A percentile compares a stretch with the other conserved stretches of the same genome.
Evolutionary conservation across 2,329 filamentous ascomycete species (phyloP).

Genomic region (Coniochaeta sp.): DNA sequence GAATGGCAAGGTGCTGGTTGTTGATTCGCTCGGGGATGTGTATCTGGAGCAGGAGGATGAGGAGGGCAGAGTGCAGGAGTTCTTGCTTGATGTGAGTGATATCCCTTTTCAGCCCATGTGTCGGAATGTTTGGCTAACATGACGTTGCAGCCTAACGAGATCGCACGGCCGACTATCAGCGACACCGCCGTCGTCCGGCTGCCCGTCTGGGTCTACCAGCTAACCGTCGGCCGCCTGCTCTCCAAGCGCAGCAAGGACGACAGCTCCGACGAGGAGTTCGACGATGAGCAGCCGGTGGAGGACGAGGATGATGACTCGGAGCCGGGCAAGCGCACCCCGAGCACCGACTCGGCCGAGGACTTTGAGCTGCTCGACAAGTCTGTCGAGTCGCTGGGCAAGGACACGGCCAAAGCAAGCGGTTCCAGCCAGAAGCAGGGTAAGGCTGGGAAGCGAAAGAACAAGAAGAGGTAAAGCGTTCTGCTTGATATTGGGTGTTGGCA

Average conservation of each 20-base stretch:
- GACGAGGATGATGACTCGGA: slow-evolving; percentile 39
- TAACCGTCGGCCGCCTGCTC: slow-evolving; percentile 44
- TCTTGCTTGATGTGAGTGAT: slow-evolving; percentile 74
- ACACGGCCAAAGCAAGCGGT: slow-evolving; percentile 42
- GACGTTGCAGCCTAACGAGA: slow-evolving; percentile 63
- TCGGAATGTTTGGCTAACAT: slow-evolving; percentile 12
- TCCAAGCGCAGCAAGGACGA: slow-evolving; percentile 23
- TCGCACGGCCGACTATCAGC: slow-evolving; percentile 65
- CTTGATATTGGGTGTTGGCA: background rate
- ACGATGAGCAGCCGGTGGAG: slow-evolving; percentile 26
- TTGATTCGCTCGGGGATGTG: slow-evolving; percentile 86
- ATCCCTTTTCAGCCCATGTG: background rate
- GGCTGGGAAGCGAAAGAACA: slow-evolving; percentile 45
- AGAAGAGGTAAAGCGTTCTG: slow-evolving; percentile 37
- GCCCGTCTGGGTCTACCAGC: slow-evolving; percentile 64
- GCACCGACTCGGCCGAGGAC: slow-evolving; percentile 50
- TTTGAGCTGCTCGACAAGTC: slow-evolving; percentile 59
- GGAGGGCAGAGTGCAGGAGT: slow-evolving; percentile 76
- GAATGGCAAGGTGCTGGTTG: slow-evolving; percentile 91
- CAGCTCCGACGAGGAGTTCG: slow-evolving; percentile 21
- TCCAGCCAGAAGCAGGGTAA: slow-evolving; percentile 27
- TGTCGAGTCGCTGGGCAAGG: slow-evolving; percentile 43
- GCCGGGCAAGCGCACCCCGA: slow-evolving; percentile 41
- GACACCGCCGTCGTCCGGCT: slow-evolving; percentile 79
- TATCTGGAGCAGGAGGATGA: slow-evolving; percentile 90